A percentile compares a stretch with the other conserved stretches of the same genome.
These are phyloP conservation scores for Phanerochaete carnosa DNA, from an alignment of 768 basidiomycete genomes.

Conservation along the genomic window DNA sequence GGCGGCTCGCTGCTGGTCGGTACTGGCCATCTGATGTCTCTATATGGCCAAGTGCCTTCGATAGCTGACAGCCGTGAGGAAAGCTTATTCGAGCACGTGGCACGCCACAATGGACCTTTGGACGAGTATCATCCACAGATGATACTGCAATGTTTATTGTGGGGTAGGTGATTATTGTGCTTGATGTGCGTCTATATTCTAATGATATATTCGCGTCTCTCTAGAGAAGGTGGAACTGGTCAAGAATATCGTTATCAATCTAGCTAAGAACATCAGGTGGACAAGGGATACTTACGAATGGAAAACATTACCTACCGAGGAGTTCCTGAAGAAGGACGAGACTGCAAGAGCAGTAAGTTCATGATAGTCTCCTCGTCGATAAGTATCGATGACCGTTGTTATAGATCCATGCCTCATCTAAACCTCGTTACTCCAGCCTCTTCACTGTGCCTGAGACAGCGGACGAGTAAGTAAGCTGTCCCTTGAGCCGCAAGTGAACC, in stretches of 20 bases:
- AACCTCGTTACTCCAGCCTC: slow-evolving; percentile 48
- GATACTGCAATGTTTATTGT: slow-evolving; percentile 85
- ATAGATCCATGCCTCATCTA: slow-evolving; percentile 12
- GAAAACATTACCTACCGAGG: slow-evolving; percentile 54
- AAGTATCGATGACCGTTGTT: not conserved
- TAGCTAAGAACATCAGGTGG: slow-evolving; percentile 46
- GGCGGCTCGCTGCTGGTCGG: slow-evolving; percentile 80
- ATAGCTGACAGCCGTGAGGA: slow-evolving; percentile 25
- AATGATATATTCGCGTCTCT: not conserved
- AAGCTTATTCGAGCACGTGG: slow-evolving; percentile 80
- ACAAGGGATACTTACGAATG: slow-evolving; percentile 31
- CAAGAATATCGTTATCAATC: slow-evolving; percentile 71
- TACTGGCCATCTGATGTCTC: slow-evolving; percentile 78
- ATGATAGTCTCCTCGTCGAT: not conserved
- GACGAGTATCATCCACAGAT: slow-evolving; percentile 93
- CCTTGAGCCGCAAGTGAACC: slow-evolving; percentile 6
- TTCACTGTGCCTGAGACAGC: slow-evolving; percentile 44
- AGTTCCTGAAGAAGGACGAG: slow-evolving; percentile 41
- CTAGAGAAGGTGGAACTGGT: slow-evolving; percentile 83
- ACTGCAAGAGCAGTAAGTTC: slow-evolving; percentile 16
- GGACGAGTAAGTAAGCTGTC: slow-evolving; percentile 41
- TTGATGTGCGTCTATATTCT: not conserved
- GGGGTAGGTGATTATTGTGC: slow-evolving; percentile 52
- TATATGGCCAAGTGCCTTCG: slow-evolving; percentile 55
- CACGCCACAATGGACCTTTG: slow-evolving; percentile 79